Evolutionary conservation across 73 alveolate species (phyloP).

Genomic region (Tetrahymena malaccensis): DNA sequence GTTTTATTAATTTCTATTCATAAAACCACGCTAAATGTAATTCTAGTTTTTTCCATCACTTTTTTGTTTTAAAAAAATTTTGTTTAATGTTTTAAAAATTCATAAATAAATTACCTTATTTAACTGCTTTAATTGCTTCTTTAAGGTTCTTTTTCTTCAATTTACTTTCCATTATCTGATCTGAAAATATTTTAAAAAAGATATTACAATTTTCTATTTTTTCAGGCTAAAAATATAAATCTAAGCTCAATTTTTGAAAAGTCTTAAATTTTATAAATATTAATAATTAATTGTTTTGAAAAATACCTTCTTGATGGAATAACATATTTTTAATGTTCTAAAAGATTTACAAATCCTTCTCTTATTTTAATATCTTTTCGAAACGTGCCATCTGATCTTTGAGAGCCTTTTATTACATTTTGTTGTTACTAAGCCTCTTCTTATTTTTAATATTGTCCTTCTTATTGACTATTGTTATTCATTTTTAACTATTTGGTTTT

Average conservation of each 20-base stretch:
- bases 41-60: background rate
- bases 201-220: no score
- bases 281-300: background rate
- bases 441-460: background rate
- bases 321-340: background rate
- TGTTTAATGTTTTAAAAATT: no score
- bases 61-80: background rate
- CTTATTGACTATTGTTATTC: background rate
- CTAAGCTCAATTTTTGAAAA: no score
- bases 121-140: background rate
- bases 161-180: background rate
- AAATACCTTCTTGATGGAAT: background rate
- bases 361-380: background rate
- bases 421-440: background rate
- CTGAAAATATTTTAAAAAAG: background rate
- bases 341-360: background rate
- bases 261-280: no score
- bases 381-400: background rate
- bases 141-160: background rate
- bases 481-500: background rate
- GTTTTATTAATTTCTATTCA: background rate
- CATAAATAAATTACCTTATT: background rate
- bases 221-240: background rate
- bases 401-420: background rate
- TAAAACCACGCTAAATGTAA: background rate